These are phyloP conservation scores for Nadsonia fulvescens DNA, from an alignment of 805 yeast genomes.

Conservation along the genomic window DNA sequence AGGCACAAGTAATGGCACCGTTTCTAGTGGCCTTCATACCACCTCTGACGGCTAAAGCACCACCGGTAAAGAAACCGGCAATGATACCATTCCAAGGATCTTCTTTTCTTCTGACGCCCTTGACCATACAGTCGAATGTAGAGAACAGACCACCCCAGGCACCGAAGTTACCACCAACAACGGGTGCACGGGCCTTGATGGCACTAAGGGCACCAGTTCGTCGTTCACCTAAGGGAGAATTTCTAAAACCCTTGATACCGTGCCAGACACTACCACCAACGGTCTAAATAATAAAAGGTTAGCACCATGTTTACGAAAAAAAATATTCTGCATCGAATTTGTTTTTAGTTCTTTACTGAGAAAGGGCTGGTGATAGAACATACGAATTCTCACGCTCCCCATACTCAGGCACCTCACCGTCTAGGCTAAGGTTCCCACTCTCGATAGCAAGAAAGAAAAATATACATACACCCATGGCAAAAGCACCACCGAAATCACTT, in stretches of 20 bases:
- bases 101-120: conserved; percentile 90
- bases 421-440: too few relatives aligned
- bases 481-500: conserved; percentile 97
- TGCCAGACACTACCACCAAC: conserved; percentile 99
- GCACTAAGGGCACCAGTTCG: conserved; percentile 78
- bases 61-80: conserved; percentile 97
- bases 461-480: conserved; percentile 79
- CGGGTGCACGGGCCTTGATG: conserved; percentile 92
- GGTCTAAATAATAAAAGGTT: conserved; percentile 23
- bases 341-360: too few relatives aligned
- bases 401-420: too few relatives aligned
- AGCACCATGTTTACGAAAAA: conserved; percentile 6
- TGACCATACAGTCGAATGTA: conserved; percentile 86
- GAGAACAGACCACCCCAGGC: conserved; percentile 99
- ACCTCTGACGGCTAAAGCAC: conserved; percentile 94
- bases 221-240: conserved; percentile 91
- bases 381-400: too few relatives aligned
- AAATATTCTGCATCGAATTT: too few relatives aligned
- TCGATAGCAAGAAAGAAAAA: too few relatives aligned
- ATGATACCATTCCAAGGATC: conserved; percentile 97
- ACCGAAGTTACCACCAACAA: conserved; percentile 97
- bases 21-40: conserved; percentile 95
- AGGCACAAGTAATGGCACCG: conserved; percentile 94
- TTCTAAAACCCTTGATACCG: conserved; percentile 95
- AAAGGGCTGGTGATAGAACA: too few relatives aligned